These are phyloP conservation scores for Paecilomyces variotii DNA, from an alignment of 2,329 filamentous ascomycete species.

Conservation along the genomic window DNA sequence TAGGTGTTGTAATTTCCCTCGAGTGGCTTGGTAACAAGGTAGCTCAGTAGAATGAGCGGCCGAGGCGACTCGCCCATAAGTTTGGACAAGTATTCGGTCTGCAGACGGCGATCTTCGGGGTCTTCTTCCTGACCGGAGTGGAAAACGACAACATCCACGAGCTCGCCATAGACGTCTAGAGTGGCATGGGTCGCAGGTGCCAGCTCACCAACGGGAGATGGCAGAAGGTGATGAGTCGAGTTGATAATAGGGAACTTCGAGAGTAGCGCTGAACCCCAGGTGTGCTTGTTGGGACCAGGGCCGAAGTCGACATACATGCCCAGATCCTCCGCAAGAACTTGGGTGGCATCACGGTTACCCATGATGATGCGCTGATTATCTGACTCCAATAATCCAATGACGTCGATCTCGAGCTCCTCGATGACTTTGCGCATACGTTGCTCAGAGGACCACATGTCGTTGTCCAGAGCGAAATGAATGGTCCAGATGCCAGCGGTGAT, in stretches of 20 bases:
- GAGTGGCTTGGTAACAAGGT: constrained; percentile 82
- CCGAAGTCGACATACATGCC: constrained; percentile 99
- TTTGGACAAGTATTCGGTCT: constrained; percentile 75
- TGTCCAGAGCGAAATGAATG: constrained; percentile 94
- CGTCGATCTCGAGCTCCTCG: constrained; percentile 91
- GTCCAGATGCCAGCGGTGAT: constrained; percentile 98
- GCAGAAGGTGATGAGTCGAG: constrained; percentile 90
- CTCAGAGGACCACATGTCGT: constrained; percentile 98
- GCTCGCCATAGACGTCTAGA: constrained; percentile 79
- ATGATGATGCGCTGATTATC: constrained; percentile 98
- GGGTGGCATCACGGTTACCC: constrained; percentile 95
- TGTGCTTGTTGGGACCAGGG: constrained; percentile 97
- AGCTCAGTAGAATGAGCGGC: constrained; percentile 78
- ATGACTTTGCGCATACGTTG: constrained; percentile 85
- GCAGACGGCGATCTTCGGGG: constrained; percentile 40
- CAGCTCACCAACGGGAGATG: constrained; percentile 86
- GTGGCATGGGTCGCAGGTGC: constrained; percentile 97
- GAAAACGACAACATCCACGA: constrained; percentile 94
- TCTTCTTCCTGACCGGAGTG: constrained; percentile 49
- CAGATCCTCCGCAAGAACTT: constrained; percentile 88
- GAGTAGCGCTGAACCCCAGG: constrained; percentile 85
- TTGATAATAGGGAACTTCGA: constrained; percentile 98
- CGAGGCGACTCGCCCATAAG: constrained; percentile 78
- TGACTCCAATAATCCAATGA: constrained; percentile 87
- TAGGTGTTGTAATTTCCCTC: constrained; percentile 97